Base-by-base conservation (phyloP, 1,284 basidiomycete species). In the Meripilus lineatus region DNA sequence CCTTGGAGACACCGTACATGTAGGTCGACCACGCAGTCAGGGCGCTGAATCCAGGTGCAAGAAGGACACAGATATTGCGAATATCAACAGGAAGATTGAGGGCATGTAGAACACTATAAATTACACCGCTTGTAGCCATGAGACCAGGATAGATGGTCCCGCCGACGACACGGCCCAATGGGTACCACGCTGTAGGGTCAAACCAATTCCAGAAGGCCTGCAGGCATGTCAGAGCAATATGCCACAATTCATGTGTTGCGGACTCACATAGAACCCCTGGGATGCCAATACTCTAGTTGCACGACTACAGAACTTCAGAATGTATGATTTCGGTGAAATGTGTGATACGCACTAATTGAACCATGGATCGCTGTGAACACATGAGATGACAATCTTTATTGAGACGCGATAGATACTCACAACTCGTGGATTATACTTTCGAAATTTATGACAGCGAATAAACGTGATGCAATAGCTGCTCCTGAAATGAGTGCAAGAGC, bases 191-290 rank as follows among this genome's bases (percentile, higher is more conserved):
- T 4, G 96, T 96, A 25, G 94, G 93, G 68, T 99, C 96, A 65
- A 99, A 99, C 96, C 96, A 99, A 65, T 99, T 99, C 95, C 91
- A 99, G 69, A 94, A 99, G 82, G 88, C 93, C 93, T 93, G n/a
- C n/a, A 18, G 15, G 22, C 41, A 39, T 24, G 22, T 11, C 20
- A 26, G 15, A 39, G 37, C 30, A 39, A 38, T 24, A 20, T n/a
- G 42, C 32, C 2, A 7, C 23, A 34, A 42, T 36, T n/a, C 17
- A 42, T 11, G 39, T 8, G 22, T 1, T 10, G 3, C 7, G 21
- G 11, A 70, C 89, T 48, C 52, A 93, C 92, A 72, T 95, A 93
- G 71, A 97, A 96, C n/a, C 93, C 93, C 57, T 95, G 75, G 20
- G 87, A 78, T 18, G 92, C 89, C 32, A 97, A 71, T 4, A 96